Base-by-base conservation (phyloP, 73 alveolate species). In the Paramecium pentaurelia region DNA sequence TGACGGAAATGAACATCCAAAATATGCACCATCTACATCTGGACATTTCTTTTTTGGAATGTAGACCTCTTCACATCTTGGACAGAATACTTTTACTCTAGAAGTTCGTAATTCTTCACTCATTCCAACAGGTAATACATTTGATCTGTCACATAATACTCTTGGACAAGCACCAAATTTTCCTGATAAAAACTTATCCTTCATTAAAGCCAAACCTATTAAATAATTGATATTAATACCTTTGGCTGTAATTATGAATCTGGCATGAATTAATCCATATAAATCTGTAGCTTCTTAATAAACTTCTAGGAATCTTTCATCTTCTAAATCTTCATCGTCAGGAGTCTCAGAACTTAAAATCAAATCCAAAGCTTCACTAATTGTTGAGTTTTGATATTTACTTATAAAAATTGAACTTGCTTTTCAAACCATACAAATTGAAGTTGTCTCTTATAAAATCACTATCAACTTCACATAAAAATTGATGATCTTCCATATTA, bases 1-100 rank as follows among this genome's bases (percentile, higher is more conserved):
- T 36, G 92, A 92, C 18, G 99, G 99, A 88, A 98, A 96, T 70
- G 98, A 95, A 18, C 97, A 94, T 20, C 99, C 99, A 58, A 98
- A 98, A 92, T 93, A 98, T 45, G 99, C 99, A 1, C 99, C 99
- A 94, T 98, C 99, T 25, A 96, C 88, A 86, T 97, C 93, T 83
- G 93, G 94, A 93, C 98, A 77, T 86, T 97, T 94, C 88, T 95
- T 93, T 60, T 97, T 95, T 25, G 99, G 99, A 58, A 96, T 77
- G 87, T 97, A 98, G 70, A 97, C 99, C 71, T 98, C 99, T 92
- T 98, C 98, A 85, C 99, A 98, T 92, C 96, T 93, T 20, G 99
- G 99, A 92, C 99, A 98, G 93, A 51, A 98, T 10, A 97, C 96
- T 93, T 98, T 98, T 12, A 98, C 99, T 94, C 99, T 96, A 36